Conservation (phyloP, 176 grass and related monocot species). For the Cenchrus americanus region DNA sequence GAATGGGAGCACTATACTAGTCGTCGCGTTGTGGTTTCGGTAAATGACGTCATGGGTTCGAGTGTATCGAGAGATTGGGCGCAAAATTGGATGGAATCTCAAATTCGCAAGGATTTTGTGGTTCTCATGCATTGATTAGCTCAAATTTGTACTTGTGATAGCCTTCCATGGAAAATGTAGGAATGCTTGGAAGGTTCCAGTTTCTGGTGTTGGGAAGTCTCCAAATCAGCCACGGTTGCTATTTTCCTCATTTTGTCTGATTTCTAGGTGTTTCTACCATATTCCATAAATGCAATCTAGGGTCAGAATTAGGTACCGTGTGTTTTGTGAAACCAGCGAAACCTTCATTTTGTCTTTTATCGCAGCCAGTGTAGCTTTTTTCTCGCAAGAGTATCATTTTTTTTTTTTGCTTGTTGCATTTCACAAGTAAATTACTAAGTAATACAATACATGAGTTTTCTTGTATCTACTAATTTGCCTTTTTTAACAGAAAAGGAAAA, state of each 20-base stretch:
- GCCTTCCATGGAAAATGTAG: neutral
- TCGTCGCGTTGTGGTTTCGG: constrained; percentile 11
- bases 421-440: constrained; percentile 10
- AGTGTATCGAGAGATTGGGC: constrained; percentile 7
- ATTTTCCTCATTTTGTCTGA: neutral
- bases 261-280: constrained; percentile 21
- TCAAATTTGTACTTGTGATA: constrained; percentile 1
- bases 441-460: neutral
- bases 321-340: constrained; percentile 13
- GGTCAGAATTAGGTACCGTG: neutral
- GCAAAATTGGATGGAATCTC: neutral
- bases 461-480: constrained; percentile 38
- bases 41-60: constrained; percentile 10
- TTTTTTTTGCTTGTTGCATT: constrained; percentile 20
- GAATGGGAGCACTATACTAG: neutral
- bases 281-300: constrained; percentile 33
- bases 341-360: constrained; percentile 35
- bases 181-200: neutral
- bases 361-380: neutral
- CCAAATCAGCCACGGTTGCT: neutral
- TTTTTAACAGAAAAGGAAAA: constrained; percentile 85
- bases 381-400: constrained; percentile 10
- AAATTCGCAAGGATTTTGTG: neutral
- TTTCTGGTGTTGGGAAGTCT: neutral
- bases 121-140: constrained; percentile 8